Evolutionary conservation across 148 eudicot genomes (phyloP), one percentile per base, ranked within the genome.

Genomic region (Polygonum aviculare): DNA sequence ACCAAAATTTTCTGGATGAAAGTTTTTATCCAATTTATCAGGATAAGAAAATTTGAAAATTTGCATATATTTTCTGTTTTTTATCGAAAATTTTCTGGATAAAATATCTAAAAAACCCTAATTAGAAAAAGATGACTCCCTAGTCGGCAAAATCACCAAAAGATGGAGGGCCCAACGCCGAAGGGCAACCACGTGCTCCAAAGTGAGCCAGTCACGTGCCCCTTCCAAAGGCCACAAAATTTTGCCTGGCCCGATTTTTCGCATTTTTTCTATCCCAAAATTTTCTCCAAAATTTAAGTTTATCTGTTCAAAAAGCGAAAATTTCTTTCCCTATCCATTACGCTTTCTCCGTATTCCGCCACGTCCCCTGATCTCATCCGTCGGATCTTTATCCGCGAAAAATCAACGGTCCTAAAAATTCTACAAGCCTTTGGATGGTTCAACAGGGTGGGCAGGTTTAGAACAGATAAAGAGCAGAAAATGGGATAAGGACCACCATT

Each of bases 161-260:
- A 63, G 14, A 67, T 36, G 12, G 41, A 38, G 5, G 18, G 38
- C 38, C 72, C 44, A 5, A 9, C 72, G 6, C 16, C 38, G 72
- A 36, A 44, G 54, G 52, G 21, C 3, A 44, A 19, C 1, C 75
- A 72, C 75, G 75, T 72, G 75, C 75, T 51, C 36, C 5, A 72
- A 72, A 72, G 75, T 10, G 54, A 72, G 75, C 54, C 75, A 72
- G 2, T 72, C 75, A 72, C 75, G 75, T 72, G 75, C 75, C 54
- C 54, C 35, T 0, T 72, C 75, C 22, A 45, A 44, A 22, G 7
- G 75, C 75, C 75, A 72, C 54, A 72, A 44, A 72, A 67, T 5
- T 44, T 44, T 21, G 52, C 54, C 75, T 72, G 69, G 16, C 69
- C 38, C 69, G 39, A 62, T 62, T 62, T 67, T 7, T 67, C 12